Conservation (phyloP, 805 yeast species). For the Ogataea polymorpha region DNA sequence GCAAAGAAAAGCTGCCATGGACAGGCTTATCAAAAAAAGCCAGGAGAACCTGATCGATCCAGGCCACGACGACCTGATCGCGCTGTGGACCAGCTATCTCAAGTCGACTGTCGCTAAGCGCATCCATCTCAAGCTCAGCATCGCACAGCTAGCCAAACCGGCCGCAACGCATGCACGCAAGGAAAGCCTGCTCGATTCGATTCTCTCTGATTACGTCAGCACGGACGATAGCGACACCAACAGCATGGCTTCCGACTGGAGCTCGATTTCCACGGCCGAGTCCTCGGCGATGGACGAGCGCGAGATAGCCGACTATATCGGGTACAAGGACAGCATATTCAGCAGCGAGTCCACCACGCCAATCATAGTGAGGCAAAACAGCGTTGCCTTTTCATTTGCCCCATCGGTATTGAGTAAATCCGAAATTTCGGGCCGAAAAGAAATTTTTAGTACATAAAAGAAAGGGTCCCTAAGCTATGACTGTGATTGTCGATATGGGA, state of each 20-base stretch:
- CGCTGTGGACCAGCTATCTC: conserved; percentile 30
- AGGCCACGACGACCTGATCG: conserved; percentile 13
- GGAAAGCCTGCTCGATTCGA: conserved; percentile 19
- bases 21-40: conserved; percentile 2
- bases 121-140: conserved; percentile 29
- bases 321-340: conserved; percentile 19
- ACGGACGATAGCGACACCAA: conserved; percentile 10
- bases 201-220: conserved; percentile 18
- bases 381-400: conserved; percentile 2
- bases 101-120: conserved; percentile 25
- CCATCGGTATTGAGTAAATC: conserved; percentile 1
- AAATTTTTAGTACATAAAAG: background rate
- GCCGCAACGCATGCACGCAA: conserved; percentile 8
- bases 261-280: conserved; percentile 16
- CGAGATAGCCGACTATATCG: background rate
- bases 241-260: conserved; percentile 6
- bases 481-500: conserved; percentile 1
- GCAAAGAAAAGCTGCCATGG: conserved; percentile 1
- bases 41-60: conserved; percentile 9
- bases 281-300: conserved; percentile 9
- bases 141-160: conserved; percentile 13
- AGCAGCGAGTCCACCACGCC: conserved; percentile 12
- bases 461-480: background rate
- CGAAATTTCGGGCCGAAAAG: background rate
- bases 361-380: conserved; percentile 6